Conservation (phyloP, 176 grass and related monocot species). For the Chloris gayana region DNA sequence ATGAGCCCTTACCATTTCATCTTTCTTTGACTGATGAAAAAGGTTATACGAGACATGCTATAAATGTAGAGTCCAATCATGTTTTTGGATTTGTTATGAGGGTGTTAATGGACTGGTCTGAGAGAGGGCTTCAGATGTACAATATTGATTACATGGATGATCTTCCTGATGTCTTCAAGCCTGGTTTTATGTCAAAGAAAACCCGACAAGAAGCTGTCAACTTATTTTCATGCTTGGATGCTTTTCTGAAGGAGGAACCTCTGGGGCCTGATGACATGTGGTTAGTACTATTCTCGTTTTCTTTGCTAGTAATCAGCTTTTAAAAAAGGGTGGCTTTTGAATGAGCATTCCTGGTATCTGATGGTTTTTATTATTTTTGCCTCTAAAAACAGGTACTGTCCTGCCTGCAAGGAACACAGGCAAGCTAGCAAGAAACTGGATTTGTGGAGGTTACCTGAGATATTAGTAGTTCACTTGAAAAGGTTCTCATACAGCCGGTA, state of each 20-base stretch:
- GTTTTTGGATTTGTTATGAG: constrained; percentile 35
- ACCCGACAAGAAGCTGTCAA: constrained; percentile 85
- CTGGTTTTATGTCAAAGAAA: constrained; percentile 89
- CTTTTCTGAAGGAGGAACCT: constrained; percentile 95
- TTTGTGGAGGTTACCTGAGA: constrained; percentile 95
- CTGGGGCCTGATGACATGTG: constrained; percentile 99
- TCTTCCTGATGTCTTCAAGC: constrained; percentile 89
- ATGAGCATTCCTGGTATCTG: constrained; percentile 1
- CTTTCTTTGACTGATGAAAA: constrained; percentile 88
- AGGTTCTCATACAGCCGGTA: constrained; percentile 96
- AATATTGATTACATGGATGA: constrained; percentile 70
- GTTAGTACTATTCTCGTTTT: constrained; percentile 54
- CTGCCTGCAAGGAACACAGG: constrained; percentile 95
- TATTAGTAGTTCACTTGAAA: constrained; percentile 96
- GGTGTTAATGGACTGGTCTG: constrained; percentile 86
- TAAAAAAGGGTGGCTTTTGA: background rate
- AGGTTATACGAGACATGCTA: constrained; percentile 43
- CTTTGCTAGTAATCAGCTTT: background rate
- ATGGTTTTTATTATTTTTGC: constrained; percentile 2
- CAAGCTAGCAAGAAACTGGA: constrained; percentile 98
- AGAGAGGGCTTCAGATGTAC: constrained; percentile 70
- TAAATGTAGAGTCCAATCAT: constrained; percentile 56
- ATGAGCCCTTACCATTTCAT: constrained; percentile 57
- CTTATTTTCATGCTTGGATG: constrained; percentile 92
- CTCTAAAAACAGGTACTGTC: constrained; percentile 75